phyloP scores from a whole-genome alignment of 192 early-diverging fungal species.

The Entomortierella parvispora region DNA sequence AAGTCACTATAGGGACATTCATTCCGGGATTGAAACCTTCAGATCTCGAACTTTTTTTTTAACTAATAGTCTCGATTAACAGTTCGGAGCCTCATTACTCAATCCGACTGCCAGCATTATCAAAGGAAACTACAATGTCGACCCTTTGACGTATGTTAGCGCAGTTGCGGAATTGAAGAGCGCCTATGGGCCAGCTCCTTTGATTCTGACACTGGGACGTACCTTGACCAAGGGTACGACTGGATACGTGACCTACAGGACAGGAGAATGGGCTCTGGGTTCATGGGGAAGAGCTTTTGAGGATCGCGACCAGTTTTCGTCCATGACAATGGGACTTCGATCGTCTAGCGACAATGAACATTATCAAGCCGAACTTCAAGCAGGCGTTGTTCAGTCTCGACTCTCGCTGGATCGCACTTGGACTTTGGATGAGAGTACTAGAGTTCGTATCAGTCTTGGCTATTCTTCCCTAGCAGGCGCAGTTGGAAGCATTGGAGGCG shows the following conservation, averaged over 20 bases:
- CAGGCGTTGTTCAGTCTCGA: slow-evolving; percentile 60
- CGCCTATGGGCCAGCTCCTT: slow-evolving; percentile 70
- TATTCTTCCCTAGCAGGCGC: slow-evolving; percentile 60
- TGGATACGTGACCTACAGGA: slow-evolving; percentile 78
- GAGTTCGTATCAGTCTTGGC: slow-evolving; percentile 51
- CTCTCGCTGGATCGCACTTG: slow-evolving; percentile 60
- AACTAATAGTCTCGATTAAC: neutral
- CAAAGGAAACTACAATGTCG: slow-evolving; percentile 61
- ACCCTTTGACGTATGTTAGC: slow-evolving; percentile 68
- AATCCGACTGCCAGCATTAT: slow-evolving; percentile 64
- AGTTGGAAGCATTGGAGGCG: slow-evolving; percentile 59
- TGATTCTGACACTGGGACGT: slow-evolving; percentile 70
- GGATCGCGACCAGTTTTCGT: slow-evolving; percentile 52
- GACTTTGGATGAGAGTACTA: slow-evolving; percentile 51
- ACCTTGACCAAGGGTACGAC: slow-evolving; percentile 68
- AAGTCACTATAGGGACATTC: slow-evolving; percentile 5
- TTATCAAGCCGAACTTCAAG: slow-evolving; percentile 64
- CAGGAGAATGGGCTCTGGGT: slow-evolving; percentile 77
- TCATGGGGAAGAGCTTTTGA: slow-evolving; percentile 66
- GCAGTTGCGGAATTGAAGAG: slow-evolving; percentile 60
- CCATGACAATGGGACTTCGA: slow-evolving; percentile 59
- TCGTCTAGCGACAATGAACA: slow-evolving; percentile 45
- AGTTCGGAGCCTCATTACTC: slow-evolving; percentile 64
- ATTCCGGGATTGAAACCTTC: neutral
- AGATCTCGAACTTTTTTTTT: neutral